Evolutionary conservation across 2,329 filamentous ascomycete species (phyloP).

Genomic region (Alternaria alternata): DNA sequence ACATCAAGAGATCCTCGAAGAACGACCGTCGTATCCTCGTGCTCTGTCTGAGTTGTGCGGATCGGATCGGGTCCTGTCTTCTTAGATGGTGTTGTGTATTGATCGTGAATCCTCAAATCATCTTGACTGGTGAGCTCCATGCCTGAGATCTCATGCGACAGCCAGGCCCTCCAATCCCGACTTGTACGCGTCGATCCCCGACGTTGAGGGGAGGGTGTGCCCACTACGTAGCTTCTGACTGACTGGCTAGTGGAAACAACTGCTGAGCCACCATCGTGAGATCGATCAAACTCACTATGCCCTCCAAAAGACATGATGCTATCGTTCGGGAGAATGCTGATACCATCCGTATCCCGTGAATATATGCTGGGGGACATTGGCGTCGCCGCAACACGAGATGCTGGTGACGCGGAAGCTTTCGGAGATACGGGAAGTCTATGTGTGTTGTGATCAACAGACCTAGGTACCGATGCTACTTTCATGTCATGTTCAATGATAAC

Average conservation of each 20-base stretch:
- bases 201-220: slow-evolving; percentile 38
- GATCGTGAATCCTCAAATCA: slow-evolving; percentile 38
- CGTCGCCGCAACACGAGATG: slow-evolving; percentile 23
- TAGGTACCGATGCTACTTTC: neutral
- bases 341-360: slow-evolving; percentile 53
- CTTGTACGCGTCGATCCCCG: slow-evolving; percentile 44
- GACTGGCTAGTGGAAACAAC: slow-evolving; percentile 56
- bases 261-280: slow-evolving; percentile 44
- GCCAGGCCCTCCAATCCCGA: slow-evolving; percentile 58
- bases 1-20: slow-evolving; percentile 19
- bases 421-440: slow-evolving; percentile 1
- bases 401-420: slow-evolving; percentile 17
- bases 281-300: slow-evolving; percentile 8
- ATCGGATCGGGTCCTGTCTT: slow-evolving; percentile 29
- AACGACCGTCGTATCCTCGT: slow-evolving; percentile 36
- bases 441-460: neutral
- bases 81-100: slow-evolving; percentile 23
- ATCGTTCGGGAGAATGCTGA: slow-evolving; percentile 46
- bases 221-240: slow-evolving; percentile 54
- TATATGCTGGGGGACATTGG: slow-evolving; percentile 59
- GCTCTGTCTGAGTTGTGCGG: slow-evolving; percentile 33
- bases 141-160: slow-evolving; percentile 55
- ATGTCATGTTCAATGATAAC: neutral
- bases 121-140: slow-evolving; percentile 42
- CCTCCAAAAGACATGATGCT: slow-evolving; percentile 42